Conservation (phyloP, 2,329 filamentous ascomycete species). For the Fonsecaea pugnacius region DNA sequence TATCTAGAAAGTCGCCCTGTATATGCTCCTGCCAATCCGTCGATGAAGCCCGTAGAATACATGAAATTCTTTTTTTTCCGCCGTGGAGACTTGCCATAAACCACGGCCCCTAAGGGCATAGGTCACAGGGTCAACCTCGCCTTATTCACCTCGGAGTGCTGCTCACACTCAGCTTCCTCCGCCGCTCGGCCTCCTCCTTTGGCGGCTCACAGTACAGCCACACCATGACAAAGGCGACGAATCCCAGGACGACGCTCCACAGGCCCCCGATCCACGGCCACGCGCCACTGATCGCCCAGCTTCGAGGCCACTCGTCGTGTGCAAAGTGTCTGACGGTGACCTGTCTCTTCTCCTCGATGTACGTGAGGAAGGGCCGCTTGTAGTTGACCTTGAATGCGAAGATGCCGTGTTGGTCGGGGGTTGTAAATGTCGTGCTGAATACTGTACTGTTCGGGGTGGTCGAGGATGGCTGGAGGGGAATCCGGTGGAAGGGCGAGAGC, state of each 20-base stretch:
- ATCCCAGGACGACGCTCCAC: slow-evolving; percentile 79
- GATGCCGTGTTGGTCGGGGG: slow-evolving; percentile 97
- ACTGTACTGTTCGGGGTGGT: slow-evolving; percentile 70
- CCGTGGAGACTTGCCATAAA: not conserved
- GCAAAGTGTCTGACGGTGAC: slow-evolving; percentile 96
- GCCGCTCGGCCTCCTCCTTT: slow-evolving; percentile 32
- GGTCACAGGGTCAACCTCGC: not conserved
- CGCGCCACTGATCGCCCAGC: slow-evolving; percentile 83
- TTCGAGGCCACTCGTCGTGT: slow-evolving; percentile 93
- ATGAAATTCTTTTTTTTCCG: not conserved
- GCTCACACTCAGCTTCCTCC: slow-evolving; percentile 31
- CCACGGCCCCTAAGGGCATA: no score
- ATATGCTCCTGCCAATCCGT: not conserved
- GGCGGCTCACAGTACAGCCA: slow-evolving; percentile 79
- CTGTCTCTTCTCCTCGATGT: slow-evolving; percentile 89
- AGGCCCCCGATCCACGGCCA: slow-evolving; percentile 96
- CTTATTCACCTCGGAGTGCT: slow-evolving; percentile 13
- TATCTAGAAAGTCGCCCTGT: not conserved
- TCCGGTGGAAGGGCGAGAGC: slow-evolving; percentile 95
- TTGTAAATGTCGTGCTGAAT: slow-evolving; percentile 75
- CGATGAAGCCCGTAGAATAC: slow-evolving; percentile 2
- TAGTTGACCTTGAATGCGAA: slow-evolving; percentile 99
- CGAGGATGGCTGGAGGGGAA: slow-evolving; percentile 66
- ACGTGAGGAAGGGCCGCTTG: slow-evolving; percentile 88
- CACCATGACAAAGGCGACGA: slow-evolving; percentile 79